phyloP scores from a whole-genome alignment of 2,329 filamentous ascomycete genomes.

The Fusarium bulbicola region DNA sequence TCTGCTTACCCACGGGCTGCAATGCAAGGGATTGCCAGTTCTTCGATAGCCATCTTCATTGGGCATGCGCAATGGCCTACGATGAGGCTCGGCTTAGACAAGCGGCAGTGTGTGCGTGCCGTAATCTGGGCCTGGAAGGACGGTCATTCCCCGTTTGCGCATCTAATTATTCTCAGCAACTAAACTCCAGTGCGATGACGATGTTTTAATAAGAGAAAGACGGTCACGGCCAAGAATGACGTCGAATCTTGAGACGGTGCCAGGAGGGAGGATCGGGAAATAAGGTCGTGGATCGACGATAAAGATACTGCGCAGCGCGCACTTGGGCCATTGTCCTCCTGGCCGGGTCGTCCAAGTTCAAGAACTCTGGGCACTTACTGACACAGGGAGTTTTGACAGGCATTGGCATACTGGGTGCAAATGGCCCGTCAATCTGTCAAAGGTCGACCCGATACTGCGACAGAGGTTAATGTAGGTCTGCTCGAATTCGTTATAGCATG shows the following conservation, averaged over 20 bases:
- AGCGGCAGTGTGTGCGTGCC: conserved; percentile 16
- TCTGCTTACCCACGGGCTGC: neutral
- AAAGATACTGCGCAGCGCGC: conserved; percentile 30
- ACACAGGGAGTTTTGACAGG: conserved; percentile 6
- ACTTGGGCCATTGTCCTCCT: conserved; percentile 13
- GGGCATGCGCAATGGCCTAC: neutral
- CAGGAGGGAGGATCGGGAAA: conserved; percentile 35
- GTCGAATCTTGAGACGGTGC: conserved; percentile 34
- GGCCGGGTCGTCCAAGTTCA: neutral
- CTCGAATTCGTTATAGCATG: conserved; percentile 11
- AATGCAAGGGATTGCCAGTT: conserved; percentile 10
- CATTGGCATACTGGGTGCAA: neutral
- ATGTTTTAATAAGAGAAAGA: conserved; percentile 31
- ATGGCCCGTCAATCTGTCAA: conserved; percentile 4
- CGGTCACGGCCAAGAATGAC: conserved; percentile 36
- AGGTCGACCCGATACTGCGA: neutral
- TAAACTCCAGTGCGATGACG: conserved; percentile 24
- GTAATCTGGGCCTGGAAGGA: neutral
- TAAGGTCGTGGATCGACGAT: conserved; percentile 43
- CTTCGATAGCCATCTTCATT: neutral
- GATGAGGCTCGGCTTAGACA: conserved; percentile 34
- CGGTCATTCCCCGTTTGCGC: conserved; percentile 2
- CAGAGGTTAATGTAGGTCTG: conserved; percentile 13
- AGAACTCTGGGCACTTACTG: neutral
- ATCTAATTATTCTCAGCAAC: conserved; percentile 2